Base-by-base conservation (phyloP, 2,329 filamentous ascomycete genomes). In the Fusarium equiseti region DNA sequence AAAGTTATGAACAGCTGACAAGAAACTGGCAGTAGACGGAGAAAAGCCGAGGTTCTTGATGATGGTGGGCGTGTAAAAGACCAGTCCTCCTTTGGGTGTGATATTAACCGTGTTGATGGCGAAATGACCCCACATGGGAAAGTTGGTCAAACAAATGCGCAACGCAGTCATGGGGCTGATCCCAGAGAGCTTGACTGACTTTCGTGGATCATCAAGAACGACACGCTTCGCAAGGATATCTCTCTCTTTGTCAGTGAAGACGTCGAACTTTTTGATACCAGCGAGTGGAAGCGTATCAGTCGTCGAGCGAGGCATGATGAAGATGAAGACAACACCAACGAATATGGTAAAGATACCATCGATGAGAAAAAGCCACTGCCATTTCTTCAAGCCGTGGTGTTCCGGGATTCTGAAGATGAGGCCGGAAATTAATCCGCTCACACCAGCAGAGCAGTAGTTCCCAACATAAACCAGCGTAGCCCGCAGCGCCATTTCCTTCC, bases 291-390 rank as follows among this genome's bases (percentile, higher is more conserved):
- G 48, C 3, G 60, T 63, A 0, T 63, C 43, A 0, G 60, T 63
- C 0, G 60, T 63, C 0, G 60, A 63, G 0, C 60, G 58, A 1
- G 60, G 58, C 60, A 63, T 63, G 2, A 63, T 26, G 5, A 63
- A 48, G n/a, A 63, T 48, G 0, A 63, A 63, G 2, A 48, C n/a
- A 0, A 63, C 5, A 0, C 58, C 60, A 2, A 63, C 60, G 1
- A 13, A 8, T 2, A 63, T 2, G 0, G 58, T 63, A 7, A 63
- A 63, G 8, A 63, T 16, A 2, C 60, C 60, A 0, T 63, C 60
- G 1, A 63, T 55, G n/a, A 63, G 50, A 3, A 63, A 63, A 2
- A 63, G 58, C 60, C 60, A 63, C 6, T 63, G 61, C 59, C 61
- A 63, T 16, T 38, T 38, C 2, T 27, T 49, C 16, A 63, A 26